Percentiles rank a stretch among this genome's conserved stretches.
phyloP scores from a whole-genome alignment of 1,284 basidiomycete genomes.

The Grifola frondosa region DNA sequence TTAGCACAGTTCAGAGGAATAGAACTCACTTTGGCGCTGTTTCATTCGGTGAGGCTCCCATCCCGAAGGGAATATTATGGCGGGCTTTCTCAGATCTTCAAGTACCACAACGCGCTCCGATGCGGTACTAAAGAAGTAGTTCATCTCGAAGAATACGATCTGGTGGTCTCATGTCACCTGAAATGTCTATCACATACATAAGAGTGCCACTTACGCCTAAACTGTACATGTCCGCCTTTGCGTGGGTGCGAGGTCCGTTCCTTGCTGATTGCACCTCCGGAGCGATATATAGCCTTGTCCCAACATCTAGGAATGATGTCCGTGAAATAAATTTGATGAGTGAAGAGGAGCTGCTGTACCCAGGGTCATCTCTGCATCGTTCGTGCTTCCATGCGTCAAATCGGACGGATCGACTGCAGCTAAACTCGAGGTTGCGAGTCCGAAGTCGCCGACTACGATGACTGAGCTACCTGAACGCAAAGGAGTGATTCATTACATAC shows the following conservation, averaged over 20 bases:
- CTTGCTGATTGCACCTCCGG: conserved; percentile 77
- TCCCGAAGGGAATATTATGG: conserved; percentile 70
- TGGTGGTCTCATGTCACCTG: conserved; percentile 25
- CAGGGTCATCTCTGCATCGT: conserved; percentile 71
- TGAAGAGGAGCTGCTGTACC: conserved; percentile 39
- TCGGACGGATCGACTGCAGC: conserved; percentile 72
- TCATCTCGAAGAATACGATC: conserved; percentile 99
- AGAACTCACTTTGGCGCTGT: conserved; percentile 64
- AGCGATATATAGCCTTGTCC: conserved; percentile 91
- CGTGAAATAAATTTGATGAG: neutral
- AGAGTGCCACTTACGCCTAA: conserved; percentile 62
- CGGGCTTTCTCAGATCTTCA: conserved; percentile 71
- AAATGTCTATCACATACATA: neutral
- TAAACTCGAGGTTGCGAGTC: conserved; percentile 83
- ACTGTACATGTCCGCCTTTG: conserved; percentile 94
- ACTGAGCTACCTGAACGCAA: conserved; percentile 2
- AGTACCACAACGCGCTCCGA: conserved; percentile 86
- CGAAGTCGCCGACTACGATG: conserved; percentile 83
- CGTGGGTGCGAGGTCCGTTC: conserved; percentile 66
- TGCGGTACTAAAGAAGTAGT: conserved; percentile 83
- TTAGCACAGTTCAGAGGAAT: neutral
- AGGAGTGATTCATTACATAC: conserved; percentile 32
- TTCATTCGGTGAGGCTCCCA: conserved; percentile 70
- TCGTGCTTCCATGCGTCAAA: conserved; percentile 45
- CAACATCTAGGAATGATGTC: conserved; percentile 62